These are phyloP conservation scores for Picochlorum sp. DNA, from an alignment of 139 green algal genomes.

Conservation along the genomic window DNA sequence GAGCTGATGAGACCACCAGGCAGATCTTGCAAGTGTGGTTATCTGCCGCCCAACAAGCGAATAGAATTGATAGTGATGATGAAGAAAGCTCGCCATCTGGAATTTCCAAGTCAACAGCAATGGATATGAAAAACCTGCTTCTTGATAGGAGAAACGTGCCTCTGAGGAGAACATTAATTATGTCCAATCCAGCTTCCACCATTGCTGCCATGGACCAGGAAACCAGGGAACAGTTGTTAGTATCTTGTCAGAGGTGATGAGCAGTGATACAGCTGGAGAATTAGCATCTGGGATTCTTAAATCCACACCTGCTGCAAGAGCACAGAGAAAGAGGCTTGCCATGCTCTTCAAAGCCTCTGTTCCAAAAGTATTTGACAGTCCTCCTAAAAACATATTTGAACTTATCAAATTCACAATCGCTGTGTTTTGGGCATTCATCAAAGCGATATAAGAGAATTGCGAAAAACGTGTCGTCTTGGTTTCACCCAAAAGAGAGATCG, in stretches of 20 bases:
- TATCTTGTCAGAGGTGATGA: constrained; percentile 10
- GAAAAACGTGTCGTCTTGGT: background rate
- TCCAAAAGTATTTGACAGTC: constrained; percentile 14
- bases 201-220: constrained; percentile 12
- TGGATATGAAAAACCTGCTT: constrained; percentile 13
- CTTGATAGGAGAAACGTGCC: constrained; percentile 24
- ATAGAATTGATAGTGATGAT: background rate
- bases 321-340: constrained; percentile 22
- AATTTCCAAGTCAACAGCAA: background rate
- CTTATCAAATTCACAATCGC: constrained; percentile 20
- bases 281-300: constrained; percentile 7
- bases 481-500: background rate
- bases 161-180: constrained; percentile 20
- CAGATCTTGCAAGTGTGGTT: constrained; percentile 33
- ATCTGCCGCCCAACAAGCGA: constrained; percentile 16
- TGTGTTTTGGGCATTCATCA: constrained; percentile 1
- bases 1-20: constrained; percentile 24
- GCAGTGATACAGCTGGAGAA: background rate
- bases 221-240: constrained; percentile 10
- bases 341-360: constrained; percentile 17
- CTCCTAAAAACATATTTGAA: constrained; percentile 9
- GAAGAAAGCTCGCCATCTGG: background rate
- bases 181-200: constrained; percentile 23
- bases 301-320: constrained; percentile 11
- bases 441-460: background rate